Evolutionary conservation across 2,329 filamentous ascomycete genomes (phyloP).

Genomic region (Alternaria arborescens): DNA sequence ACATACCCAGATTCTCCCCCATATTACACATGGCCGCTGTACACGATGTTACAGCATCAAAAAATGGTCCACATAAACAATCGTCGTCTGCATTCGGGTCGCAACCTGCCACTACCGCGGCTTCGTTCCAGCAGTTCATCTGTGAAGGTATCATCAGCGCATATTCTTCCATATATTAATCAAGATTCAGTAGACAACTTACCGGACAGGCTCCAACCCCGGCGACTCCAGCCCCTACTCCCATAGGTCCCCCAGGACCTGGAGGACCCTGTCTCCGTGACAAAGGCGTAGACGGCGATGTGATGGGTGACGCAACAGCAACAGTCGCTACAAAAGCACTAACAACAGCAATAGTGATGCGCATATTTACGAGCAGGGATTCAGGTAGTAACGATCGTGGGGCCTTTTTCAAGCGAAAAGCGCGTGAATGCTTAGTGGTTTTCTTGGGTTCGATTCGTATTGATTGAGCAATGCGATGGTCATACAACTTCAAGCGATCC

Average conservation of each 20-base stretch:
- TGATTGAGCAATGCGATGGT: slow-evolving; percentile 3
- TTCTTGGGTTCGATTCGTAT: background rate
- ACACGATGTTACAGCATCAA: slow-evolving; percentile 43
- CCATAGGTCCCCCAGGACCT: background rate
- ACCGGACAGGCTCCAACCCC: slow-evolving; percentile 39
- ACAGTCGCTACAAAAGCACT: slow-evolving; percentile 21
- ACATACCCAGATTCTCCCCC: slow-evolving; percentile 45
- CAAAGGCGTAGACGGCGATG: slow-evolving; percentile 11
- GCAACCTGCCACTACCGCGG: slow-evolving; percentile 35
- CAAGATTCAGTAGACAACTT: slow-evolving; percentile 2
- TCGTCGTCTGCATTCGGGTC: slow-evolving; percentile 43
- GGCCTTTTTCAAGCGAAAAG: slow-evolving; percentile 8
- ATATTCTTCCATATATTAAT: background rate
- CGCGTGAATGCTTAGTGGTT: background rate
- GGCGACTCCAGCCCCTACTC: slow-evolving; percentile 23
- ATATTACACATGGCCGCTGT: slow-evolving; percentile 38
- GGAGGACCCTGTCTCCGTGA: slow-evolving; percentile 9
- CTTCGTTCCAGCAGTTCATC: slow-evolving; percentile 48
- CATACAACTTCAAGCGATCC: background rate
- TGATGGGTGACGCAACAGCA: slow-evolving; percentile 33
- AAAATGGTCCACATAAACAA: slow-evolving; percentile 46
- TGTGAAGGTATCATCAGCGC: slow-evolving; percentile 19
- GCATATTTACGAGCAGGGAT: slow-evolving; percentile 22
- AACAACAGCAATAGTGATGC: slow-evolving; percentile 22
- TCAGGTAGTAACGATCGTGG: slow-evolving; percentile 15